Percentiles rank a stretch among this genome's conserved stretches.
These are phyloP conservation scores for Trapa bicornis DNA, from an alignment of 345 rosid genomes.

Conservation along the genomic window DNA sequence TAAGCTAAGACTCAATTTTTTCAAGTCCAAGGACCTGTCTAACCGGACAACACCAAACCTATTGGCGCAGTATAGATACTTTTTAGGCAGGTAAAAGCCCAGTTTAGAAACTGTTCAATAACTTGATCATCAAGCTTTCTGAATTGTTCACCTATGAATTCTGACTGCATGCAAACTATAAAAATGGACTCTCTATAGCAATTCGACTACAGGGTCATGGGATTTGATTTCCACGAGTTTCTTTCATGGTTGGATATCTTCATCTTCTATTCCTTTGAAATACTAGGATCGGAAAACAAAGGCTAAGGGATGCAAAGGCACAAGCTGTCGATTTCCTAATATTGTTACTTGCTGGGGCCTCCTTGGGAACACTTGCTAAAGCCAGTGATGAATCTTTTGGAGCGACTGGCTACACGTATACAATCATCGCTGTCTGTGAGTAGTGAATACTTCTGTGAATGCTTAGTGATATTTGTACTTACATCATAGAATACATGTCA, in stretches of 20 bases:
- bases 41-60: constrained; percentile 54
- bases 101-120: neutral
- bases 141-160: too few species aligned
- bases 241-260: too few species aligned
- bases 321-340: constrained; percentile 81
- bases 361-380: constrained; percentile 65
- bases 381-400: constrained; percentile 63
- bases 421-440: constrained; percentile 95
- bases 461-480: neutral
- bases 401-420: constrained; percentile 56
- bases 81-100: constrained; percentile 60
- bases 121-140: neutral
- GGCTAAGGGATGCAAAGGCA: constrained; percentile 64
- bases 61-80: constrained; percentile 59
- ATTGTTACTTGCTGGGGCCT: constrained; percentile 85
- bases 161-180: too few species aligned
- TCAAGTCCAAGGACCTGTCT: constrained; percentile 53
- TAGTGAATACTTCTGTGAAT: neutral
- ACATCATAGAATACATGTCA: neutral
- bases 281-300: constrained; percentile 69
- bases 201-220: too few species aligned
- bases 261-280: neutral
- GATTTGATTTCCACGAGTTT: too few species aligned
- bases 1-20: constrained; percentile 50
- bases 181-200: too few species aligned